Percentiles rank a stretch among this genome's conserved stretches.
Conservation (phyloP, 345 rosid genomes). For the Arabis hirsuta region DNA sequence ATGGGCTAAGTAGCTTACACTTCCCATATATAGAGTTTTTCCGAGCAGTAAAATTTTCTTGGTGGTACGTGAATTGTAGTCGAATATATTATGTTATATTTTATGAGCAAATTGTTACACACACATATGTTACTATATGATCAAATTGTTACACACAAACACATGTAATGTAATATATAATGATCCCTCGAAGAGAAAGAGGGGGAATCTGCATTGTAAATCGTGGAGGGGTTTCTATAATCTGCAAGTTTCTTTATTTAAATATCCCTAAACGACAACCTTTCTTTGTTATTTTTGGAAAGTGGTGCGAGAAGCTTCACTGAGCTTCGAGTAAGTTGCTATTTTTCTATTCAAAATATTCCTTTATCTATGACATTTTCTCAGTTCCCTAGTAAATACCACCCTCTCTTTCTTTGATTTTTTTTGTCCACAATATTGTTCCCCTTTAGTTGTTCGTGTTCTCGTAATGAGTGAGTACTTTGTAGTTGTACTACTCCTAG, state of each 20-base stretch:
- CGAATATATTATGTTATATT: not conserved
- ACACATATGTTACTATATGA: not conserved
- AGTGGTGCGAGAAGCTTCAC: constrained; percentile 43
- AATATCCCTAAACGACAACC: constrained; percentile 34
- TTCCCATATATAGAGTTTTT: not conserved
- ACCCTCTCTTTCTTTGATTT: not conserved
- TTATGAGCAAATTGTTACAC: constrained; percentile 24
- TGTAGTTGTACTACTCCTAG: not conserved
- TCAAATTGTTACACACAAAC: not conserved
- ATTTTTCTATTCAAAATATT: constrained; percentile 25
- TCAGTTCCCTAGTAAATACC: constrained; percentile 35
- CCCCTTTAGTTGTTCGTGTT: constrained; percentile 23
- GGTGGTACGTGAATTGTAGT: constrained; percentile 25
- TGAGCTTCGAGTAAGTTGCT: constrained; percentile 39
- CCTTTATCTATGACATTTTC: constrained; percentile 19
- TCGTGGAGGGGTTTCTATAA: constrained; percentile 37
- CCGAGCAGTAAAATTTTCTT: constrained; percentile 1
- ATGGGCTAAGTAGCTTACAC: not conserved
- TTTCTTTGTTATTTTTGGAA: constrained; percentile 40
- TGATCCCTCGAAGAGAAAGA: not conserved
- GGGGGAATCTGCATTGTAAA: constrained; percentile 25
- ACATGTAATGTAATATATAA: not conserved
- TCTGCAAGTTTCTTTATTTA: constrained; percentile 36
- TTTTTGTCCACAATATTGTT: not conserved
- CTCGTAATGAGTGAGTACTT: constrained; percentile 24